A percentile compares a stretch with the other conserved stretches of the same genome.
phyloP scores from a whole-genome alignment of 306 rosid species.

The Rosa lucieae region DNA sequence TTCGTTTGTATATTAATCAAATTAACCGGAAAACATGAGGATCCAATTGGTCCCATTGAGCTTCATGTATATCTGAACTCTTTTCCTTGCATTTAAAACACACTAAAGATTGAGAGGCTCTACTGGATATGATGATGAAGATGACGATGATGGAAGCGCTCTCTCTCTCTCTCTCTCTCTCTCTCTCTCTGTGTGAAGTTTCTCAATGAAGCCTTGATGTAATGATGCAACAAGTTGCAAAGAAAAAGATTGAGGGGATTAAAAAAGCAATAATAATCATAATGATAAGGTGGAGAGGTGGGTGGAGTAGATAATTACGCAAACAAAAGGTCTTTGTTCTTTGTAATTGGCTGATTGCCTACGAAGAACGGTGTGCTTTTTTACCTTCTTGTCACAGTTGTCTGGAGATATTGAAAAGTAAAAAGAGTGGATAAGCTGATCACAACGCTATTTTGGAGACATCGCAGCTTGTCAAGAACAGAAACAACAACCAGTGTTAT shows the following conservation, averaged over 20 bases:
- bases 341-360: neutral
- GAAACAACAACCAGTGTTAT: neutral
- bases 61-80: neutral
- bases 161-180: neutral
- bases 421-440: neutral
- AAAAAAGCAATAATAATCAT: neutral
- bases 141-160: neutral
- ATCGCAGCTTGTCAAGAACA: neutral
- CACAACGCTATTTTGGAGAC: neutral
- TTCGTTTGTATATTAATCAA: neutral
- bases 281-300: neutral
- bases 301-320: neutral
- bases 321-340: neutral
- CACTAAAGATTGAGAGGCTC: neutral
- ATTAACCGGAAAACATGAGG: neutral
- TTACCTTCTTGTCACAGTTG: neutral
- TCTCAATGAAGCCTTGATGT: neutral
- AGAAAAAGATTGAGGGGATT: neutral
- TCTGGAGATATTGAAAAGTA: neutral
- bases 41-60: neutral
- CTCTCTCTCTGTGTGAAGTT: neutral
- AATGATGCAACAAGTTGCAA: slow-evolving; percentile 1
- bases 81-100: neutral
- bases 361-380: neutral
- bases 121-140: neutral